These are phyloP conservation scores for Hyaloperonospora brassicae DNA, from an alignment of 352 stramenopile species.

Conservation along the genomic window DNA sequence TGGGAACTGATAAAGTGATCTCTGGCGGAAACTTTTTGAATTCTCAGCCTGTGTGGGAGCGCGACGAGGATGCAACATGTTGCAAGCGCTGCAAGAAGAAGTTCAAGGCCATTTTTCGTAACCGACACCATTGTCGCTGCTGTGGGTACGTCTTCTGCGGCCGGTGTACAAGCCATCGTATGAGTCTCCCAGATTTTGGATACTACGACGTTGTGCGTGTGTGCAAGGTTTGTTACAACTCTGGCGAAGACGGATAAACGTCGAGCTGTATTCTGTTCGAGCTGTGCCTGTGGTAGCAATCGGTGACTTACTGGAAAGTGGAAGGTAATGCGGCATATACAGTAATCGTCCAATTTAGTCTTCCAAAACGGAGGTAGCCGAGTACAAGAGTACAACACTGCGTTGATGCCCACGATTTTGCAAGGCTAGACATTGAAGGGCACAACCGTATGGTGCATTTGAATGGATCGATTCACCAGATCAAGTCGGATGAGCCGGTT, in stretches of 20 bases:
- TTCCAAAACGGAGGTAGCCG: too few species aligned
- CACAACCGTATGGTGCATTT: too few species aligned
- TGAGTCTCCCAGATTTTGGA: conserved; percentile 81
- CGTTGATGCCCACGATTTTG: too few species aligned
- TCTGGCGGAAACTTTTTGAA: conserved; percentile 55
- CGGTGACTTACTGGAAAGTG: too few species aligned
- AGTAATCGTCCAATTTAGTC: too few species aligned
- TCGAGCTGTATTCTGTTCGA: not conserved
- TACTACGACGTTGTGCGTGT: conserved; percentile 84
- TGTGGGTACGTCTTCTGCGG: conserved; percentile 82
- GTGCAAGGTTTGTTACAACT: conserved; percentile 75
- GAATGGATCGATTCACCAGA: too few species aligned
- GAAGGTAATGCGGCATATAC: too few species aligned
- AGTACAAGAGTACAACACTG: too few species aligned
- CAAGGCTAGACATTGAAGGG: too few species aligned
- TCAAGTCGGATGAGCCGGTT: too few species aligned
- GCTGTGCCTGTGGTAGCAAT: too few species aligned
- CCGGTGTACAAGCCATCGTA: conserved; percentile 72
- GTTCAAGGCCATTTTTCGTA: conserved; percentile 78
- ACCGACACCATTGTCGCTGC: conserved; percentile 76
- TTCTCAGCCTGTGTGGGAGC: conserved; percentile 78
- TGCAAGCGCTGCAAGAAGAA: conserved; percentile 88
- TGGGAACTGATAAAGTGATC: conserved; percentile 64
- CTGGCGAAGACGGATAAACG: conserved; percentile 46
- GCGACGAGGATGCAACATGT: conserved; percentile 69